Percentiles rank a stretch among this genome's conserved stretches.
Evolutionary conservation across 371 early-diverging fungal genomes (phyloP).

Genomic region (Apophysomyces sp.): DNA sequence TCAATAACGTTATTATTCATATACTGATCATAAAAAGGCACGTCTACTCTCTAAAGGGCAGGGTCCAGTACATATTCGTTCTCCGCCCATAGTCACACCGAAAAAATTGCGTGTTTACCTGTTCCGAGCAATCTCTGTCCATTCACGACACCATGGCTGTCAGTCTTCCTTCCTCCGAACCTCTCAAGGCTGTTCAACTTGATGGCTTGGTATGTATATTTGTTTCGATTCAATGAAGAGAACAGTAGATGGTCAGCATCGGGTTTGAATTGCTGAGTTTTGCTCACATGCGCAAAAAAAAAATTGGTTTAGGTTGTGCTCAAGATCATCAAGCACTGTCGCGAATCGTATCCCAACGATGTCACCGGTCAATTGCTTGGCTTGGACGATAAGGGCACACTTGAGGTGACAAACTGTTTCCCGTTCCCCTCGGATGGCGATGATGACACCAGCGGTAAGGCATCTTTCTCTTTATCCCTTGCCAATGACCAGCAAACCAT

Average conservation of each 20-base stretch:
- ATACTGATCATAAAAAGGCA: no score
- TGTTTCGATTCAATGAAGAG: background rate
- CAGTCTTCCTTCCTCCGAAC: slow-evolving; percentile 27
- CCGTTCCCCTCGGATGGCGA: slow-evolving; percentile 72
- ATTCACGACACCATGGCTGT: slow-evolving; percentile 19
- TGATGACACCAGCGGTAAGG: slow-evolving; percentile 49
- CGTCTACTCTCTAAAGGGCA: no score
- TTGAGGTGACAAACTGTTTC: slow-evolving; percentile 92
- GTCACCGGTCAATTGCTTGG: slow-evolving; percentile 92
- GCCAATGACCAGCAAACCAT: slow-evolving; percentile 38
- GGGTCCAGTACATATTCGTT: no score
- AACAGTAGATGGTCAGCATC: background rate
- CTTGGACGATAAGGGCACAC: slow-evolving; percentile 77
- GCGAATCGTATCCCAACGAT: slow-evolving; percentile 74
- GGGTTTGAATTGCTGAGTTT: background rate
- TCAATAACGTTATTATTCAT: no score
- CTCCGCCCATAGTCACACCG: no score
- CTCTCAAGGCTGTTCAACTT: slow-evolving; percentile 49
- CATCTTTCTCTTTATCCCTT: background rate
- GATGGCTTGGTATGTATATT: slow-evolving; percentile 54
- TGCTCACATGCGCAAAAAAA: no score
- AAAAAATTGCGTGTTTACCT: background rate
- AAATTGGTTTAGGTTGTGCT: slow-evolving; percentile 81
- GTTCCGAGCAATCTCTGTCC: background rate
- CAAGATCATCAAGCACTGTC: slow-evolving; percentile 95